phyloP scores from a whole-genome alignment of 2,329 filamentous ascomycete genomes.

The Xylariaceae sp. region DNA sequence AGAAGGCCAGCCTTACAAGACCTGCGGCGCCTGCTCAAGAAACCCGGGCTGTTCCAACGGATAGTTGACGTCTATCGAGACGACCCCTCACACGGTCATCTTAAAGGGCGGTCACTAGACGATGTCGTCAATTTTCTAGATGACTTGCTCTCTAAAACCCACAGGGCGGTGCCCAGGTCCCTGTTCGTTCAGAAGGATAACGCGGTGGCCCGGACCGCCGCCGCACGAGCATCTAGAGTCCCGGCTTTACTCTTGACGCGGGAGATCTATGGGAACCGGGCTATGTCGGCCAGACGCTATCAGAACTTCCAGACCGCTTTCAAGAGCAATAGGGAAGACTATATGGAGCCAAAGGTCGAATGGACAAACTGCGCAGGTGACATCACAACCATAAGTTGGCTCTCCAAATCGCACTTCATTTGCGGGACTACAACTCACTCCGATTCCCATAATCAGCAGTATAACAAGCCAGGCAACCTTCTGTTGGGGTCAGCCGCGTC shows the following conservation, averaged over 20 bases:
- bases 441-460: slow-evolving; percentile 56
- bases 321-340: slow-evolving; percentile 41
- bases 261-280: slow-evolving; percentile 38
- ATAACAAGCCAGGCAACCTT: slow-evolving; percentile 58
- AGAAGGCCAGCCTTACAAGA: slow-evolving; percentile 13
- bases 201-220: slow-evolving; percentile 18
- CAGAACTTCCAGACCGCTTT: slow-evolving; percentile 40
- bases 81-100: too few species aligned
- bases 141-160: slow-evolving; percentile 25
- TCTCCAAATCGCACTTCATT: slow-evolving; percentile 45
- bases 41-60: too few species aligned
- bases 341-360: slow-evolving; percentile 40
- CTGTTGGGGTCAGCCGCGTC: slow-evolving; percentile 42
- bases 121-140: slow-evolving; percentile 31
- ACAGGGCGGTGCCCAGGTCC: slow-evolving; percentile 11
- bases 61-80: slow-evolving; percentile 13
- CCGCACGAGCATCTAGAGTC: slow-evolving; percentile 24
- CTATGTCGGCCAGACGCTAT: slow-evolving; percentile 33
- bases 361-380: slow-evolving; percentile 58
- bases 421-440: slow-evolving; percentile 57
- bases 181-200: slow-evolving; percentile 27
- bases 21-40: slow-evolving; percentile 22
- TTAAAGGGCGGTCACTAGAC: slow-evolving; percentile 18
- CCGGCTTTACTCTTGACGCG: slow-evolving; percentile 39
- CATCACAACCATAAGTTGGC: slow-evolving; percentile 51